These are phyloP conservation scores for Nakaseomyces sp. DNA, from an alignment of 1,139 yeast species.

Conservation along the genomic window DNA sequence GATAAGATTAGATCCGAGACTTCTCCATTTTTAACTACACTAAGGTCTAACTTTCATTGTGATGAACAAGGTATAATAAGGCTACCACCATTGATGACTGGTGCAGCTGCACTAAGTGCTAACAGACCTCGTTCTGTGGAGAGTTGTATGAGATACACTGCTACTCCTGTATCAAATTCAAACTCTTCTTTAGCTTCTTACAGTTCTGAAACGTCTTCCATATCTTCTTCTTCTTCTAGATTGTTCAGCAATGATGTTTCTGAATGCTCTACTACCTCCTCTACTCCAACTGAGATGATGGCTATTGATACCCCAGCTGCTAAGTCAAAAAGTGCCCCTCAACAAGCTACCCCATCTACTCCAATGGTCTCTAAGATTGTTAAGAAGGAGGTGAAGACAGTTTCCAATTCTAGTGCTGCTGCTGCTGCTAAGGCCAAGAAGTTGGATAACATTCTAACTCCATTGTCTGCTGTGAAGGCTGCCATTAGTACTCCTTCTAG, in stretches of 20 bases:
- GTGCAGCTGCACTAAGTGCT: constrained; percentile 1
- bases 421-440: constrained; percentile 1
- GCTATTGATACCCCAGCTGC: constrained; percentile 1
- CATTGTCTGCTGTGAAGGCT: constrained; percentile 24
- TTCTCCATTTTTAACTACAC: constrained; percentile 9
- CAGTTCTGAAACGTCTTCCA: neutral
- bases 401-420: neutral
- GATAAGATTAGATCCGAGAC: constrained; percentile 10
- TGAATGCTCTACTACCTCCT: constrained; percentile 1
- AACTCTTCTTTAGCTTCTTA: neutral
- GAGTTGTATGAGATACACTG: constrained; percentile 22
- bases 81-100: constrained; percentile 6
- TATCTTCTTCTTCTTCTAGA: no score
- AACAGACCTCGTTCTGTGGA: constrained; percentile 22
- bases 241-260: neutral
- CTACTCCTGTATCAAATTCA: constrained; percentile 1
- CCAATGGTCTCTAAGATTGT: neutral
- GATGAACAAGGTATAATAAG: constrained; percentile 11
- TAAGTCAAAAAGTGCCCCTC: neutral
- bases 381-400: constrained; percentile 2
- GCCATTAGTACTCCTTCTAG: constrained; percentile 18
- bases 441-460: constrained; percentile 18
- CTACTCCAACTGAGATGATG: neutral
- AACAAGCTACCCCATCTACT: neutral
- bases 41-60: constrained; percentile 11